Conservation (phyloP, 1,139 yeast species). For the Diutina catenulata region DNA sequence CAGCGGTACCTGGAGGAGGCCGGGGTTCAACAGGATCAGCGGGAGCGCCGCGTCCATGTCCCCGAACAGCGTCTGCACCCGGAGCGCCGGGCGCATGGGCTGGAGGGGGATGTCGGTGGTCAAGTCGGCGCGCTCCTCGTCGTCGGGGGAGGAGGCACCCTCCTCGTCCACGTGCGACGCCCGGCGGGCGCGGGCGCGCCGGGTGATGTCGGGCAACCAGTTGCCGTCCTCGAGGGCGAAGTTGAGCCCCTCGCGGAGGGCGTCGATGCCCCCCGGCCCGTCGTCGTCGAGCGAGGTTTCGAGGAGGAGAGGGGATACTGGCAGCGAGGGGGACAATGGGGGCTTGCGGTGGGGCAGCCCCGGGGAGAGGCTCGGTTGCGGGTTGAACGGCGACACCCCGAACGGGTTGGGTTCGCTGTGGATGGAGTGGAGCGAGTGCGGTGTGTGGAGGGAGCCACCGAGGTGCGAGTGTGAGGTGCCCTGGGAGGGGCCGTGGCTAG, state of each 20-base stretch:
- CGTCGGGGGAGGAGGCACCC: no score
- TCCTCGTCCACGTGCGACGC: no score
- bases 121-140: conserved; percentile 6
- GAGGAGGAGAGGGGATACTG: neutral
- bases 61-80: neutral
- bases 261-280: conserved; percentile 1
- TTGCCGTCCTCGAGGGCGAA: conserved; percentile 4
- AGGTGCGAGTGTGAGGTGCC: no score
- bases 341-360: no score
- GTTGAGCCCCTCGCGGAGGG: conserved; percentile 5
- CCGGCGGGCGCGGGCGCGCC: no score
- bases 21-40: neutral
- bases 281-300: conserved; percentile 1
- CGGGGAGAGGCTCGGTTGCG: no score
- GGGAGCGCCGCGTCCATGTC: neutral
- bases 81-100: neutral
- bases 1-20: neutral
- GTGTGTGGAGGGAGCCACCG: no score
- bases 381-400: no score
- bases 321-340: no score
- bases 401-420: no score
- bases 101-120: conserved; percentile 9
- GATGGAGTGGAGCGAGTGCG: no score
- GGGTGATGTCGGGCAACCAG: conserved; percentile 3
- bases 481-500: no score